Evolutionary conservation across 768 basidiomycete genomes (phyloP), one percentile per base, ranked within the genome.

Genomic region (Boletus fagicola): DNA sequence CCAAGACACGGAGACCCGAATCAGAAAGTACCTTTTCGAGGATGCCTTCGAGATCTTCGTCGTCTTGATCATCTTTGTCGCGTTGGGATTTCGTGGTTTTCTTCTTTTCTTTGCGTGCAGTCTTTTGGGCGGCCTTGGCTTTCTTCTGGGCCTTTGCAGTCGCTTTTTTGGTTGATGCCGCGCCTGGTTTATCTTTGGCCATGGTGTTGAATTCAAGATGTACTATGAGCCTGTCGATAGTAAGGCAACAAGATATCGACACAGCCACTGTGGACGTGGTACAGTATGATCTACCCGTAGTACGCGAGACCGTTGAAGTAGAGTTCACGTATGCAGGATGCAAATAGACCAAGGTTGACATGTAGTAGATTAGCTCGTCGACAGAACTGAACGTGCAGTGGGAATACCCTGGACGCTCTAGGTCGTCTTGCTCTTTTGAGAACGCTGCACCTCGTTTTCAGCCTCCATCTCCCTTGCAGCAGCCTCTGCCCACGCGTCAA

Each of bases 21-120:
- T 48, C 42, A 57, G 15, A 51, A 45, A 51, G 63, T 60, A 91
- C 91, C 80, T 84, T 83, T 65, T 91, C 92, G 33, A 95, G 79
- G 57, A 95, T 92, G 3, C 78, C 82, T 65, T 96, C 91, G 6
- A 96, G 78, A 77, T 95, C 90, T 60, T 91, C 82, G 56, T 85
- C 84, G 51, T 88, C 86, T 30, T 83, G 81, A 40, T 84, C 84
- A 6, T 77, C 79, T 35, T 85, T 82, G 73, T 79, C 58, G 56
- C 68, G 70, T 72, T 54, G 57, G 0, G 59, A 61, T 36, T 83
- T 80, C 1, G 64, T 54, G 38, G 76, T 77, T 62, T 89, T 89
- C 62, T 84, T 86, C 66, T 77, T 80, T 62, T 85, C 84, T 60
- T 88, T 91, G 9, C 80, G 77, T 49, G 88, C 87, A 7, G 79